These are phyloP conservation scores for Termitomyces sp. DNA, from an alignment of 768 basidiomycete genomes.

Conservation along the genomic window DNA sequence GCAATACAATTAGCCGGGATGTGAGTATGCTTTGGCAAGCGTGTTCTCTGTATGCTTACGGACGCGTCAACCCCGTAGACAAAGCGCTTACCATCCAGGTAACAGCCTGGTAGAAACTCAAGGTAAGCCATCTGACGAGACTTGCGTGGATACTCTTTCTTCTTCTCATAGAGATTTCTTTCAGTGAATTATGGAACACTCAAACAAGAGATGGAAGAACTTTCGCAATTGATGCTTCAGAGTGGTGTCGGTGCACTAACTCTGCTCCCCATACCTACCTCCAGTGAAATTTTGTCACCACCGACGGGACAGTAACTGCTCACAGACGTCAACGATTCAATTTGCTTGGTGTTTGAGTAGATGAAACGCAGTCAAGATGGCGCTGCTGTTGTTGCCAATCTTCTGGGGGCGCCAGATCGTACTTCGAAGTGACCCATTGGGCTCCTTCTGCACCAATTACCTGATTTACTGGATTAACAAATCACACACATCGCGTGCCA, in stretches of 20 bases:
- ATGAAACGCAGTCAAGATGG: conserved; percentile 54
- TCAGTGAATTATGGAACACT: conserved; percentile 47
- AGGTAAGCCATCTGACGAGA: conserved; percentile 27
- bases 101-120: conserved; percentile 52
- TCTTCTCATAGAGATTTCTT: background rate
- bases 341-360: conserved; percentile 46
- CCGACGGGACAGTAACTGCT: conserved; percentile 48
- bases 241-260: conserved; percentile 70
- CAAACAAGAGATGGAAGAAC: conserved; percentile 42
- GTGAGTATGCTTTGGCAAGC: conserved; percentile 31
- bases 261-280: conserved; percentile 27
- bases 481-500: too few species aligned
- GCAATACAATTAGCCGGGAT: conserved; percentile 47
- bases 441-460: too few species aligned
- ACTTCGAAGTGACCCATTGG: conserved; percentile 10
- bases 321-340: conserved; percentile 33
- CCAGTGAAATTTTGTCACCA: conserved; percentile 16
- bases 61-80: conserved; percentile 27
- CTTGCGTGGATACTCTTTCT: background rate
- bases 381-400: conserved; percentile 44
- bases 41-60: background rate
- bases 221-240: conserved; percentile 47
- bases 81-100: conserved; percentile 58
- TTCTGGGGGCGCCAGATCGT: conserved; percentile 5
- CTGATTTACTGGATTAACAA: too few species aligned